These are phyloP conservation scores for Forsythia viridissima DNA, from an alignment of 257 asterid species.

Conservation along the genomic window DNA sequence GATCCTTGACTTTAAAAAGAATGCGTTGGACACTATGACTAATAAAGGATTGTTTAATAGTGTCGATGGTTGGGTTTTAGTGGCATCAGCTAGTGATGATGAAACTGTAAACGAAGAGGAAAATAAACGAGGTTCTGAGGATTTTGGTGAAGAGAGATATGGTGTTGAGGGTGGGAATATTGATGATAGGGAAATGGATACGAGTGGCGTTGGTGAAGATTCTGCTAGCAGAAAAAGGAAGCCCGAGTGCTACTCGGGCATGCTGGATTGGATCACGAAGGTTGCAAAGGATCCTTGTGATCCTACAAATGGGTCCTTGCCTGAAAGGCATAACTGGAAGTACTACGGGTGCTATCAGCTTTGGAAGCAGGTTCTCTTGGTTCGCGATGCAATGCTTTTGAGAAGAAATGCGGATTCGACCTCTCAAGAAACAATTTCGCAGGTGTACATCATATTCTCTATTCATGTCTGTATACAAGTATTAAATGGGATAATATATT, in stretches of 20 bases:
- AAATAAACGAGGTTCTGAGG: slow-evolving; percentile 18
- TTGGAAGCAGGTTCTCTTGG: slow-evolving; percentile 74
- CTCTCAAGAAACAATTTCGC: slow-evolving; percentile 45
- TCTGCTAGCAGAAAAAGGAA: slow-evolving; percentile 53
- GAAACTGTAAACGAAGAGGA: slow-evolving; percentile 18
- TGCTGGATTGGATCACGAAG: slow-evolving; percentile 61
- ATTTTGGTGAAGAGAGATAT: slow-evolving; percentile 20
- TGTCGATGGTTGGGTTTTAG: slow-evolving; percentile 23
- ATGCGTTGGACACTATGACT: slow-evolving; percentile 20
- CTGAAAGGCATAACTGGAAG: slow-evolving; percentile 74
- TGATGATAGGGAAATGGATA: slow-evolving; percentile 4
- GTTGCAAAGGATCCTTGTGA: slow-evolving; percentile 73
- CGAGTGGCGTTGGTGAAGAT: slow-evolving; percentile 25
- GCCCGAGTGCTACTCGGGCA: slow-evolving; percentile 32
- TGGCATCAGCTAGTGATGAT: slow-evolving; percentile 18
- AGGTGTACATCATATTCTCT: slow-evolving; percentile 42
- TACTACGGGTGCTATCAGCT: slow-evolving; percentile 44
- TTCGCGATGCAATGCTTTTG: slow-evolving; percentile 57
- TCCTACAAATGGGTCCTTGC: slow-evolving; percentile 47
- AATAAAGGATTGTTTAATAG: slow-evolving; percentile 17
- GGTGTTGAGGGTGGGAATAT: slow-evolving; percentile 20
- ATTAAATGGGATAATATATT: slow-evolving; percentile 6
- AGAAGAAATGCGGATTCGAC: slow-evolving; percentile 44
- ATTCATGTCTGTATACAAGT: not conserved
- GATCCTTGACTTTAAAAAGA: slow-evolving; percentile 27